Conservation (phyloP, 371 early-diverging fungal genomes). For the Actinomortierella wolfii region DNA sequence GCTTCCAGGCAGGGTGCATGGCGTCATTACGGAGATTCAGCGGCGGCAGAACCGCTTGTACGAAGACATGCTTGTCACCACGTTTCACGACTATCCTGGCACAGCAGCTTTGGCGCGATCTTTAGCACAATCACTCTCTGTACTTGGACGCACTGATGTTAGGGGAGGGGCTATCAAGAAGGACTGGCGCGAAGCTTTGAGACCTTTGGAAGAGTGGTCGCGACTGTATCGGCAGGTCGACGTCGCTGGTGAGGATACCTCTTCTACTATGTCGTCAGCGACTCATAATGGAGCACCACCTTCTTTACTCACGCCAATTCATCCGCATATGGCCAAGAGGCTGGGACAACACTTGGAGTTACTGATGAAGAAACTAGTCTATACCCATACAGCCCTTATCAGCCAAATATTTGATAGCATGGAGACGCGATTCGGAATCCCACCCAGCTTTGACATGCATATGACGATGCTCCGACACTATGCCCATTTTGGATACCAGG, state of each 20-base stretch:
- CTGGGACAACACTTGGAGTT: constrained; percentile 48
- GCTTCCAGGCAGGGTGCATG: no score
- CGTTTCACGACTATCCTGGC: no score
- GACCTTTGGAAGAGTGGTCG: constrained; percentile 24
- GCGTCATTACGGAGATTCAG: no score
- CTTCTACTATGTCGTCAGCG: background rate
- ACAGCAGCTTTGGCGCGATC: no score
- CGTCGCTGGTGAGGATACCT: background rate
- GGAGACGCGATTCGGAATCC: constrained; percentile 21
- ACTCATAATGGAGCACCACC: background rate
- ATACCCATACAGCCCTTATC: constrained; percentile 28
- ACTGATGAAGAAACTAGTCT: constrained; percentile 72
- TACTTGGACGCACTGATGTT: no score
- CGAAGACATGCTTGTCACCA: no score
- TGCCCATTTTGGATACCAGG: constrained; percentile 12
- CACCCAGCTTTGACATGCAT: constrained; percentile 24
- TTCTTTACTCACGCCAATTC: background rate
- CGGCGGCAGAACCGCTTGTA: no score
- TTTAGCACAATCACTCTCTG: no score
- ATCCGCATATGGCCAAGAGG: no score
- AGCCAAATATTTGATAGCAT: constrained; percentile 25
- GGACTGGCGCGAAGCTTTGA: constrained; percentile 31
- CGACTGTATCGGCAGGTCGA: background rate
- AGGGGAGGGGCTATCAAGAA: background rate
- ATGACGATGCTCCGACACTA: constrained; percentile 21